These are phyloP conservation scores for Aspergillus unguis DNA, from an alignment of 2,329 filamentous ascomycete species.

Conservation along the genomic window DNA sequence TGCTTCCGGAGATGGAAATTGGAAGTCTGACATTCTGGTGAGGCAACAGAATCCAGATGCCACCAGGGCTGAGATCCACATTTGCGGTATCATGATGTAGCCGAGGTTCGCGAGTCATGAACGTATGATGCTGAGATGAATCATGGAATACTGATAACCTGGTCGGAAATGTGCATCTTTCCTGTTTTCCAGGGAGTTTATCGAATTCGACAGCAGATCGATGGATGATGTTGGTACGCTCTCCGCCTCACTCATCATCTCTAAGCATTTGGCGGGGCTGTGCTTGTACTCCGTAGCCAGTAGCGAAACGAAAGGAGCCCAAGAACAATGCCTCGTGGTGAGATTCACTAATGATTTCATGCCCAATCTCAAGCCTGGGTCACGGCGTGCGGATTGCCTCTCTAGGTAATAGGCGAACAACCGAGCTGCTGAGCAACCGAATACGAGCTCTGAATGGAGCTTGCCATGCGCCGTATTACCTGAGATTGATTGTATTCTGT, in stretches of 20 bases:
- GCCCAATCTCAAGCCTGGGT: neutral
- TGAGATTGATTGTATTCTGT: neutral
- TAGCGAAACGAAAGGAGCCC: neutral
- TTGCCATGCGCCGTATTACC: neutral
- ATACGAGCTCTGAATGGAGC: neutral
- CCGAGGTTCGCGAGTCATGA: neutral
- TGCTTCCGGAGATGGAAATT: neutral
- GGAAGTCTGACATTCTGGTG: neutral
- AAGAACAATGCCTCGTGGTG: neutral
- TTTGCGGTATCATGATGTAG: neutral
- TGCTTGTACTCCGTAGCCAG: neutral
- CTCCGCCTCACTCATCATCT: neutral
- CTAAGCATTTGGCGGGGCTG: neutral
- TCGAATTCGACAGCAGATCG: neutral
- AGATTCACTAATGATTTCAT: neutral
- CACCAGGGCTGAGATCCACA: conserved; percentile 2
- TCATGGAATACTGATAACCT: neutral
- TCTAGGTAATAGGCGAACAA: no score
- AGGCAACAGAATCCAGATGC: neutral
- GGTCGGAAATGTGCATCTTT: no score
- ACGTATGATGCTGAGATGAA: neutral
- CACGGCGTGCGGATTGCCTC: neutral
- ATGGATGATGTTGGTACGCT: neutral
- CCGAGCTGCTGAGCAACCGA: neutral
- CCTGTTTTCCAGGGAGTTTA: no score